Base-by-base conservation (phyloP, 345 rosid genomes). In the Salix arbutifolia region DNA sequence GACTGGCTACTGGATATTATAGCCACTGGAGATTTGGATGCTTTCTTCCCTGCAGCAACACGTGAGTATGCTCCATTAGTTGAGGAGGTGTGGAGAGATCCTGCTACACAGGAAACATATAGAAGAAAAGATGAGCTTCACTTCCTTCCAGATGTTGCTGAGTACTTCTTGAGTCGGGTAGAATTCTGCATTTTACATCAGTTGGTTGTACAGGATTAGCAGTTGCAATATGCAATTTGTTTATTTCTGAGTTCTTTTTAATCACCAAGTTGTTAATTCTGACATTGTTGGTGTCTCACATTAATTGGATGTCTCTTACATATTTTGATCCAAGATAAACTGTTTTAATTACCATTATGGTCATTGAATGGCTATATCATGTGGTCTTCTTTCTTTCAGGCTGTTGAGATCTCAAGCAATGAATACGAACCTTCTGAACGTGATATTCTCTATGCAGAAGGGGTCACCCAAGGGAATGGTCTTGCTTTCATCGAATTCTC, bases 11-110 rank as follows among this genome's bases (percentile, higher is more conserved):
- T 96, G 74, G 98, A 96, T 76, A 94, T 94, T 65, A 96, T 94
- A 78, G 99, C 99, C 69, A 94, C 98, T 1, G 99, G 99, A 50
- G 98, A 96, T 81, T 85, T 96, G 72, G 99, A 92, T 81, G 97
- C 98, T 13, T 91, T 96, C 87, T 96, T 96, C 80, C 99, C 99
- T 21, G 99, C 99, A 2, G 99, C 99, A 71, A 91, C 99, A 13
- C 98, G 99, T 4, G 99, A 96, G 75, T 96, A 94, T 73, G 99
- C 98, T 76, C 99, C 98, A 1, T 81, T 96, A 75, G 98, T 96
- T 65, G 99, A 96, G 76, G 99, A 96, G 85, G 86, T 94, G 70
- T 96, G 98, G 99, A 96, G 82, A 83, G 97, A 96, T 91, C 96
- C 96, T 2, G 99, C 99, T 14, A 87, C 92, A 79, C 96, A 96